Evolutionary conservation across 192 early-diverging fungal species (phyloP), one percentile per base, ranked within the genome.

Genomic region (Gonapodya prolifera): DNA sequence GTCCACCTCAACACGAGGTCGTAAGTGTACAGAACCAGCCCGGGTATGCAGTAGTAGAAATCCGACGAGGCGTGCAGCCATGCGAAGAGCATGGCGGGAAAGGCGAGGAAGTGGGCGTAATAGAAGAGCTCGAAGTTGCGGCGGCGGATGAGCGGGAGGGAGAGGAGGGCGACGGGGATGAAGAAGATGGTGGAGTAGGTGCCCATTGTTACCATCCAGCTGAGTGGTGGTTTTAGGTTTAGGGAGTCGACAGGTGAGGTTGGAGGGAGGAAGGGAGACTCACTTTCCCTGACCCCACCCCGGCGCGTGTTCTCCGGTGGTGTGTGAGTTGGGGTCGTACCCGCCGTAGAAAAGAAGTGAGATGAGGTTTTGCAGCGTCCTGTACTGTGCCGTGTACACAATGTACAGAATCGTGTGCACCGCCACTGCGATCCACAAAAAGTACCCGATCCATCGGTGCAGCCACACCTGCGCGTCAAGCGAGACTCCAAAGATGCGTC

Each of bases 31-130:
- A 80, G 2, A 33, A 17, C 33, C 2, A 80, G 30, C 75, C 82
- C 82, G 29, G 82, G 82, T 33, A 83, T 79, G 18, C 33, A 33
- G 78, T 79, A 83, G 61, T 76, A 83, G 69, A 83, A 80, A 80
- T 30, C 30, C 30, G 35, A 74, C 28, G 82, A 34, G n/a, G 80
- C 82, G 45, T 82, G 82, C 2, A 83, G 69, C 32, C 78, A 83
- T 30, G 81, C 80, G 76, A 82, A 82, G 17, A 83, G 17, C 29
- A 83, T n/a, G n/a, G 69, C n/a, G 35, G 36, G 30, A 36, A 82
- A 79, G 32, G 79, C 36, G 18, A 83, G 36, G 35, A 81, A 81
- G 74, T 82, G 80, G 1, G 78, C 32, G 34, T 45, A 69, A 77
- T 77, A 83, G 75, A 83, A 83, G 16, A 77, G 13, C 77, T 82